Base-by-base conservation (phyloP, 2,329 filamentous ascomycete species). In the Fonsecaea nubica region DNA sequence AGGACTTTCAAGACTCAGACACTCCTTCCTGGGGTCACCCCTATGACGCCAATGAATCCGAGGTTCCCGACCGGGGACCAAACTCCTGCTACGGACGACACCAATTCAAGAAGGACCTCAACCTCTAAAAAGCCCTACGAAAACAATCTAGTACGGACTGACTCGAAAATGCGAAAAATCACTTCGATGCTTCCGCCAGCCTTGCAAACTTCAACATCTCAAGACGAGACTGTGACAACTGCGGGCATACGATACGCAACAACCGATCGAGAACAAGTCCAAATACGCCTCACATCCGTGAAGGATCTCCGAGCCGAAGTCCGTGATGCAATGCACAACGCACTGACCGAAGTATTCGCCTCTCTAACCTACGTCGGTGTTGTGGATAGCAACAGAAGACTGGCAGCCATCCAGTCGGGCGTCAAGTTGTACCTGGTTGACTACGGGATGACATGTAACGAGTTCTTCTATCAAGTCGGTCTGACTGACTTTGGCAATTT, bases 401-500 rank as follows among this genome's bases (percentile, higher is more conserved):
- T 99, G 12, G 93, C 89, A n/a, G 93, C 95, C 15, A 91, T 99
- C 42, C 95, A 99, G 79, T 89, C 92, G 40, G 95, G 94, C 13
- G 90, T 98, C 8, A 96, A 93, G 76, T 85, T 99, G 7, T 97
- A 91, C 77, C 86, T 99, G 25, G 85, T 99, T 60, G 95, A 99
- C 78, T 99, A 99, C 75, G 95, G 93, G 10, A 89, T 94, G 76
- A 82, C 91, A 1, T 91, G 88, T 76, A 91, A 89, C 68, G 94
- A 98, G 73, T 96, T 94, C 77, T 96, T 98, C 77, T 99, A 99
- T 80, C 95, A 99, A 79, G 81, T 98, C 21, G 94, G 93, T 0
- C 85, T 99, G 40, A 96, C 93, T 0, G 93, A 99, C 75, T 99
- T 99, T 79, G 92, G 91, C 1, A 99, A 99, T 76, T 97, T 97